Evolutionary conservation across 371 early-diverging fungal species (phyloP), one percentile per base, ranked within the genome.

Genomic region (Choanephora cucurbitarum): DNA sequence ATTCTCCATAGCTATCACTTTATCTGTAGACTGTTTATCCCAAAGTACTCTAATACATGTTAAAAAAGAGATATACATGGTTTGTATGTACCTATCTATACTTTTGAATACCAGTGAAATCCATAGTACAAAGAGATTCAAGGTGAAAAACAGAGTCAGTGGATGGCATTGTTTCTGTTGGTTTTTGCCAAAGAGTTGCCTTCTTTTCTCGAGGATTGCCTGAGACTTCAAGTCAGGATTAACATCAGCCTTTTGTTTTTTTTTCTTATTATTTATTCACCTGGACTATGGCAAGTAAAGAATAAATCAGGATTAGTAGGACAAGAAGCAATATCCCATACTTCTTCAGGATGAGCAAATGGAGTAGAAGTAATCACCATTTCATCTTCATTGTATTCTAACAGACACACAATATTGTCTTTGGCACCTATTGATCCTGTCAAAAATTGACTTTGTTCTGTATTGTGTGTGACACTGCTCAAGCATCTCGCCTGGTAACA

Each of bases 321-420:
- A 42, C 81, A 81, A 0, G 91, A 69, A 0, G 86, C 77, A 14
- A 94, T 80, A 33, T 84, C 79, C 75, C 86, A 83, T 10, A 94
- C 76, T 58, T 91, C 93, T 22, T 85, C 74, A 1, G 82, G 70
- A 66, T 94, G 94, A 15, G 62, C 65, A 67, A 80, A 92, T 32
- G 82, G 74, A 0, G 77, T 79, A n/a, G 82, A 73, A 8, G 73
- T 72, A 19, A 92, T 80, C 40, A 79, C 75, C 60, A 72, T 74
- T 43, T 79, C 74, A 39, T 91, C 90, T 57, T 88, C 89, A 69
- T 90, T 83, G 65, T 86, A 90, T 56, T 85, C 84, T 1, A 92
- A 60, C 18, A 91, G 49, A 52, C 64, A 63, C 24, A 88, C 81
- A 58, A 82, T 83, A 63, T 89, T 89, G 40, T 83, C 77, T 52